Conservation (phyloP, 225 moss, liverwort and hornwort species). For the Thuidium tamariscinum region DNA sequence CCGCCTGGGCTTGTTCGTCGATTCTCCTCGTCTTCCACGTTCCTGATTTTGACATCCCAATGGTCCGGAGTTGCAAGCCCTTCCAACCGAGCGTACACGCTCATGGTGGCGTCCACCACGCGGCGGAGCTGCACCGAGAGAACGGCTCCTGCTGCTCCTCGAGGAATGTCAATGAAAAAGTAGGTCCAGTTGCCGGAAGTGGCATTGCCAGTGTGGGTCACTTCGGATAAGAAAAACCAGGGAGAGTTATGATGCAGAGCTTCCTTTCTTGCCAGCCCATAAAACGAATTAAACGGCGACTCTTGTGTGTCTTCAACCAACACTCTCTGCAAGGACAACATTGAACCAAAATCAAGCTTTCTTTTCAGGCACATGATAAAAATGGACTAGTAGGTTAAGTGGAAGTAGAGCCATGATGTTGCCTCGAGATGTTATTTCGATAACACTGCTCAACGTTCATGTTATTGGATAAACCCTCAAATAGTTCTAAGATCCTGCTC, state of each 20-base stretch:
- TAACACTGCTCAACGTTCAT: neutral
- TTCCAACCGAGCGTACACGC: conserved; percentile 54
- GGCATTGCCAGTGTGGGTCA: neutral
- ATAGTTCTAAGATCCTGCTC: neutral
- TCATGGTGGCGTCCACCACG: neutral
- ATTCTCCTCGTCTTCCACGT: neutral
- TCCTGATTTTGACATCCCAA: conserved; percentile 32
- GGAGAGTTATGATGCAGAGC: neutral
- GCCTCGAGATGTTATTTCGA: neutral
- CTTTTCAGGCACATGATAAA: neutral
- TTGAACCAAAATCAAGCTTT: neutral
- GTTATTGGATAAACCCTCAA: neutral
- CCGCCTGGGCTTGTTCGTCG: neutral
- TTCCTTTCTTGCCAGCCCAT: conserved; percentile 8
- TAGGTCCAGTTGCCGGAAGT: conserved; percentile 44
- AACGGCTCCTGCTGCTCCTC: conserved; percentile 59
- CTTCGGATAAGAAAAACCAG: conserved; percentile 41
- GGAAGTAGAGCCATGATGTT: neutral
- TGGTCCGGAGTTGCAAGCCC: conserved; percentile 30
- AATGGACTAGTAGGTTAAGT: neutral
- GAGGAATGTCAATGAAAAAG: conserved; percentile 35
- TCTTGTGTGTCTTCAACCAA: conserved; percentile 31
- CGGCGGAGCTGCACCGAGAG: conserved; percentile 46
- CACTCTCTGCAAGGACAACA: conserved; percentile 40
- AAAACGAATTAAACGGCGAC: conserved; percentile 72